A percentile compares a stretch with the other conserved stretches of the same genome.
Evolutionary conservation across 2,329 filamentous ascomycete species (phyloP).

Genomic region (Davidsoniella neocaledoniae): DNA sequence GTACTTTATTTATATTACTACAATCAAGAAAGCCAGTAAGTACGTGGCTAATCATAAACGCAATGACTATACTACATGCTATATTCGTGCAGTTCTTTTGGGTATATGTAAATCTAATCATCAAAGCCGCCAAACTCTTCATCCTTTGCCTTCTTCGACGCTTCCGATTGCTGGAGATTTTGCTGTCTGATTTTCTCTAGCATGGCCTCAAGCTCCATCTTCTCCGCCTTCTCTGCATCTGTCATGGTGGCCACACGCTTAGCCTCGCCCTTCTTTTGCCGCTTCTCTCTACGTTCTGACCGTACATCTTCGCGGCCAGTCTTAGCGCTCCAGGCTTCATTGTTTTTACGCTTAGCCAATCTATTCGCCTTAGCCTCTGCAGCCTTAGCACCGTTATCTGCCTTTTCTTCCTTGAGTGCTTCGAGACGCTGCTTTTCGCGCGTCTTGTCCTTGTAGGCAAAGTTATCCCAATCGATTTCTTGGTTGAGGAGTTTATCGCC

Average conservation of each 20-base stretch:
- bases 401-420: slow-evolving; percentile 34
- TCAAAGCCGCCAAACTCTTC: slow-evolving; percentile 46
- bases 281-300: slow-evolving; percentile 45
- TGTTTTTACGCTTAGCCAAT: slow-evolving; percentile 39
- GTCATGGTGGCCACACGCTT: slow-evolving; percentile 48
- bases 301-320: slow-evolving; percentile 48
- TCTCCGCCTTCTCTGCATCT: slow-evolving; percentile 48
- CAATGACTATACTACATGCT: background rate
- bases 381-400: slow-evolving; percentile 24
- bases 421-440: slow-evolving; percentile 48
- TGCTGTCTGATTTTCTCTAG: slow-evolving; percentile 44
- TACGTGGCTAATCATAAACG: background rate
- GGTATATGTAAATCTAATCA: slow-evolving; percentile 19
- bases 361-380: slow-evolving; percentile 23
- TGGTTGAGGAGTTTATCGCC: slow-evolving; percentile 48
- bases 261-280: slow-evolving; percentile 45
- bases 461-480: slow-evolving; percentile 49
- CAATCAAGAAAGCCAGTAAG: background rate
- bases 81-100: background rate
- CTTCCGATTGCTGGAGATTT: slow-evolving; percentile 28
- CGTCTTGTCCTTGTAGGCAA: slow-evolving; percentile 54
- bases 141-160: slow-evolving; percentile 20
- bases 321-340: slow-evolving; percentile 59
- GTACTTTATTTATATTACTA: background rate
- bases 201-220: slow-evolving; percentile 45